Conservation (phyloP, 768 basidiomycete species). For the Pleurotus citrinopileatus region DNA sequence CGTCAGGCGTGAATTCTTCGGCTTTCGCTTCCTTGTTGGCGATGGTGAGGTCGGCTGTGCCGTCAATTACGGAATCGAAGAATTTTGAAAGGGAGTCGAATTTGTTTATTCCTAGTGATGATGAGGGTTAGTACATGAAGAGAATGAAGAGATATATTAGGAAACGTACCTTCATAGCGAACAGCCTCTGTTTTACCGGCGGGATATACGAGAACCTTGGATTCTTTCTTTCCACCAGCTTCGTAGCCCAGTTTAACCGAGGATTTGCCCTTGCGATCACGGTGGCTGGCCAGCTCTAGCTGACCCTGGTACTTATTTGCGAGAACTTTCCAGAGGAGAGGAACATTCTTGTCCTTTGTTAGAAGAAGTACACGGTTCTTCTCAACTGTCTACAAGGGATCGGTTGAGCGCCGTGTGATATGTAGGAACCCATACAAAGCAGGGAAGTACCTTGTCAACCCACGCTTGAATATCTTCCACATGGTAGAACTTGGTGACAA, state of each 20-base stretch:
- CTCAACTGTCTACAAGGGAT: conserved; percentile 25
- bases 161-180: conserved; percentile 61
- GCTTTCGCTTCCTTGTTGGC: conserved; percentile 35
- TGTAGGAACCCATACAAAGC: not conserved
- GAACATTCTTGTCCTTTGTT: conserved; percentile 74
- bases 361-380: conserved; percentile 62
- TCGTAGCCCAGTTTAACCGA: conserved; percentile 59
- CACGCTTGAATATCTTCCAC: conserved; percentile 61
- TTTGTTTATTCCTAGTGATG: conserved; percentile 59
- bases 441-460: conserved; percentile 58
- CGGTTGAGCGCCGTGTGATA: not conserved
- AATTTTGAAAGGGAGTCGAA: conserved; percentile 71
- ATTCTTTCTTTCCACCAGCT: conserved; percentile 46
- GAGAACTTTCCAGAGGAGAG: conserved; percentile 78
- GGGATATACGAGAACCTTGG: conserved; percentile 73
- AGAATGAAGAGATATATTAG: not conserved
- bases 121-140: not conserved
- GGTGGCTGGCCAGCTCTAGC: conserved; percentile 60
- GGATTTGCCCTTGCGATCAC: conserved; percentile 62
- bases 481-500: conserved; percentile 57
- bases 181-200: conserved; percentile 52
- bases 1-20: conserved; percentile 38
- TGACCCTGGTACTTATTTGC: conserved; percentile 67
- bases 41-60: conserved; percentile 53
- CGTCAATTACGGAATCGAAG: conserved; percentile 69